Evolutionary conservation across 495 filamentous ascomycete species (phyloP).

Genomic region (Penicillium mononematosum): DNA sequence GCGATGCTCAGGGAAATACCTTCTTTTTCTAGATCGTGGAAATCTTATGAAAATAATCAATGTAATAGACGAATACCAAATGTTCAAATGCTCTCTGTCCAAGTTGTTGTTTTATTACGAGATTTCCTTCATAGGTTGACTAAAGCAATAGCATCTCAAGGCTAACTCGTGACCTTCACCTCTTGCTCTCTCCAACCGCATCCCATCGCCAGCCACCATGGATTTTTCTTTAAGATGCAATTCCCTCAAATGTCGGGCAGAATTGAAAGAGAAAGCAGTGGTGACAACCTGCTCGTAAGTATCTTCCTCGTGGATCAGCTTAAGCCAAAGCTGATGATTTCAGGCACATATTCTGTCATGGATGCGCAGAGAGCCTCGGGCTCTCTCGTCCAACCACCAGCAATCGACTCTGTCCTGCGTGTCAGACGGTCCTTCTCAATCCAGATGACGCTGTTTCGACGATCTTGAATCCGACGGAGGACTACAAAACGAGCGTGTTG

Average conservation of each 20-base stretch:
- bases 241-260: slow-evolving; percentile 70
- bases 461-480: slow-evolving; percentile 80
- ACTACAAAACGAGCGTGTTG: slow-evolving; percentile 89
- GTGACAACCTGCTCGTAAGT: slow-evolving; percentile 87
- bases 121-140: background rate
- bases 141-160: background rate
- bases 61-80: slow-evolving; percentile 19
- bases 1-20: slow-evolving; percentile 83
- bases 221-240: slow-evolving; percentile 80
- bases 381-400: slow-evolving; percentile 58
- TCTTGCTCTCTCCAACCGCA: slow-evolving; percentile 6
- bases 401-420: slow-evolving; percentile 76
- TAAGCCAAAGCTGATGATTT: slow-evolving; percentile 15
- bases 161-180: slow-evolving; percentile 13
- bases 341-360: slow-evolving; percentile 84
- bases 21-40: slow-evolving; percentile 75
- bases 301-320: slow-evolving; percentile 8
- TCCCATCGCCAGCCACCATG: slow-evolving; percentile 43
- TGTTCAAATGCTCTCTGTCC: slow-evolving; percentile 1
- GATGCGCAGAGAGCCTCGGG: slow-evolving; percentile 68
- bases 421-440: slow-evolving; percentile 63
- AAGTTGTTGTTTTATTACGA: background rate
- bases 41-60: slow-evolving; percentile 14
- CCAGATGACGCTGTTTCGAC: slow-evolving; percentile 77
- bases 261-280: slow-evolving; percentile 72